Evolutionary conservation across 805 yeast genomes (phyloP), one percentile per base, ranked within the genome.

Genomic region (Candida vaughaniae): DNA sequence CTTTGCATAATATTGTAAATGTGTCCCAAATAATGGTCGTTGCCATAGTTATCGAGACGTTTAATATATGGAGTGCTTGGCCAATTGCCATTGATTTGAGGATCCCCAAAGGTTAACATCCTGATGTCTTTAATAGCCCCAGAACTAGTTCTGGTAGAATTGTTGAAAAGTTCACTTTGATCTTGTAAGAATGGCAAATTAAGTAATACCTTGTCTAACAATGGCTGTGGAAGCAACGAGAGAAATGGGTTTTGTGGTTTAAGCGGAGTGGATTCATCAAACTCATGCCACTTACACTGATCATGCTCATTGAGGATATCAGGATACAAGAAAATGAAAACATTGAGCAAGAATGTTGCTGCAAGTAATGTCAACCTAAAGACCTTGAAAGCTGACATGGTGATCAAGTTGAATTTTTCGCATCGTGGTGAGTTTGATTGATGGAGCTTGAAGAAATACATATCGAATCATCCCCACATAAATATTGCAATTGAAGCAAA

Each of bases 51-150:
- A 55, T 93, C 99, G 17, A 93, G 64, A 35, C 87, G 62, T 42
- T 85, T 83, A 40, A 86, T 68, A 52, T 81, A 79, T 10, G 82
- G 77, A 1, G 95, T 83, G 17, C 69, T 64, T 6, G 74, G 76
- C 84, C 87, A 80, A 48, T 81, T 77, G 2, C 99, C 99, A 44
- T 91, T 85, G 58, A 93, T 90, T 64, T 93, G 99, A 0, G 99
- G 99, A 54, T 93, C 99, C 5, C 98, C 99, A 58, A 89, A 82
- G 5, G 95, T 84, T 46, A 90, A 58, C 60, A 93, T 60, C 44
- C 77, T 78, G 35, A 90, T 73, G 47, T 75, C 79, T 8, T 67
- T 55, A 4, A 69, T 63, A 2, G 34, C 18, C n/a, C 39, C 43
- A 23, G 35, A 19, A 5, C n/a, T 20, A 10, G 18, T 16, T 12